A percentile compares a stretch with the other conserved stretches of the same genome.
Evolutionary conservation across 2,329 filamentous ascomycete genomes (phyloP).

Genomic region (Penicillium sp.): DNA sequence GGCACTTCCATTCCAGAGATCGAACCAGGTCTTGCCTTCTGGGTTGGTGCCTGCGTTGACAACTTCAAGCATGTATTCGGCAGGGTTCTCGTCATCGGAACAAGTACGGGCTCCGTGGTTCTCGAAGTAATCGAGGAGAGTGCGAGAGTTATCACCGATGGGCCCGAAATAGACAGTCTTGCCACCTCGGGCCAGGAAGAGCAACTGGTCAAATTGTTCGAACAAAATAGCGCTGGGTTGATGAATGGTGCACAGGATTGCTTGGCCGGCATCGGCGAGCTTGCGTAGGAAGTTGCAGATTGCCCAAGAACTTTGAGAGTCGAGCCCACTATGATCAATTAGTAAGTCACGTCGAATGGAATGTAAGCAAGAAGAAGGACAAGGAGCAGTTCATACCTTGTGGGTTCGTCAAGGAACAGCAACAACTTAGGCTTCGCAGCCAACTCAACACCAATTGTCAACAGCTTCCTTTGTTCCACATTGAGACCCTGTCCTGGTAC

Average conservation of each 20-base stretch:
- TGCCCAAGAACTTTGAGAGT: slow-evolving; percentile 87
- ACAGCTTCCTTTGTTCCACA: slow-evolving; percentile 65
- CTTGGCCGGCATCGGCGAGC: slow-evolving; percentile 80
- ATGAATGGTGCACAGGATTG: slow-evolving; percentile 90
- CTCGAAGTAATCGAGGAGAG: slow-evolving; percentile 64
- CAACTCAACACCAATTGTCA: slow-evolving; percentile 91
- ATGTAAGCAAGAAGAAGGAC: not conserved
- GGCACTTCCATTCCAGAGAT: slow-evolving; percentile 59
- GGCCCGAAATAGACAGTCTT: slow-evolving; percentile 69
- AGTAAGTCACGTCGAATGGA: not conserved
- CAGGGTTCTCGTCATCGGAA: slow-evolving; percentile 65
- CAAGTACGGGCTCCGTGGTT: slow-evolving; percentile 61
- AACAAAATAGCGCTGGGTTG: slow-evolving; percentile 90
- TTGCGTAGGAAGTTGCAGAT: slow-evolving; percentile 83
- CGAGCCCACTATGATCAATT: slow-evolving; percentile 63
- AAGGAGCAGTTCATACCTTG: slow-evolving; percentile 47
- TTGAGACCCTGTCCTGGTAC: slow-evolving; percentile 74
- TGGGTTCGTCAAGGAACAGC: slow-evolving; percentile 90
- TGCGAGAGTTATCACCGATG: slow-evolving; percentile 60
- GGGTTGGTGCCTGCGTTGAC: slow-evolving; percentile 49
- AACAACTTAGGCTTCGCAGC: slow-evolving; percentile 85
- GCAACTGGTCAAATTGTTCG: slow-evolving; percentile 69
- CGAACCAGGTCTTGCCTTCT: slow-evolving; percentile 57
- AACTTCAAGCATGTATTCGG: slow-evolving; percentile 68
- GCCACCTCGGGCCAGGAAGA: slow-evolving; percentile 65